Percentiles rank a stretch among this genome's conserved stretches.
These are phyloP conservation scores for Diaporthe longicolla DNA, from an alignment of 2,329 filamentous ascomycete genomes.

Conservation along the genomic window DNA sequence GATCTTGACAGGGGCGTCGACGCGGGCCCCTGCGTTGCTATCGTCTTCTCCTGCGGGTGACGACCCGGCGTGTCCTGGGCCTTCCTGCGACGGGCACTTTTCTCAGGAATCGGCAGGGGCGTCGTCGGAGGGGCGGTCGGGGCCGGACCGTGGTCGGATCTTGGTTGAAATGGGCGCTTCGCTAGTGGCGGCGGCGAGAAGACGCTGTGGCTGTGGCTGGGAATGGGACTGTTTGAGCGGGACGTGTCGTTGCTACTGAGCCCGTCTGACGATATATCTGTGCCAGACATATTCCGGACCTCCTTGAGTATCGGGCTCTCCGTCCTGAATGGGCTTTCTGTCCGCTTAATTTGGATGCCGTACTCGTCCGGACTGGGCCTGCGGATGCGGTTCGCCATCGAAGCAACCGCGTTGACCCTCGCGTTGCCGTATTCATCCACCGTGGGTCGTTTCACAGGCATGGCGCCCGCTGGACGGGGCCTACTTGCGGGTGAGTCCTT, in stretches of 20 bases:
- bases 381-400: slow-evolving; percentile 8
- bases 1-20: slow-evolving; percentile 37
- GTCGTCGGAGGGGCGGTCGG: slow-evolving; percentile 38
- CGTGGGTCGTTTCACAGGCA: slow-evolving; percentile 23
- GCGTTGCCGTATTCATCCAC: slow-evolving; percentile 28
- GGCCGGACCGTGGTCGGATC: slow-evolving; percentile 35
- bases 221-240: slow-evolving; percentile 28
- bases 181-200: slow-evolving; percentile 40
- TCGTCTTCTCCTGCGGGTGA: slow-evolving; percentile 21
- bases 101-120: slow-evolving; percentile 39
- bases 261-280: slow-evolving; percentile 14
- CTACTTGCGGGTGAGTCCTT: slow-evolving; percentile 11
- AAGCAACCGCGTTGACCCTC: slow-evolving; percentile 11
- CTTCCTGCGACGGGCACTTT: slow-evolving; percentile 31
- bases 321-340: slow-evolving; percentile 25
- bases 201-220: slow-evolving; percentile 37
- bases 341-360: slow-evolving; percentile 1
- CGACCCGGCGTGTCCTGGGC: background rate
- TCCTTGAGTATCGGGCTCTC: slow-evolving; percentile 39
- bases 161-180: background rate
- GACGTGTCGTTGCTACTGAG: slow-evolving; percentile 33
- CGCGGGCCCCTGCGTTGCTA: background rate
- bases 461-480: slow-evolving; percentile 13
- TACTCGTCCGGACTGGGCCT: slow-evolving; percentile 35
- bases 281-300: background rate